phyloP scores from a whole-genome alignment of 2,329 filamentous ascomycete genomes.

The Xylariomycetidae sp. region DNA sequence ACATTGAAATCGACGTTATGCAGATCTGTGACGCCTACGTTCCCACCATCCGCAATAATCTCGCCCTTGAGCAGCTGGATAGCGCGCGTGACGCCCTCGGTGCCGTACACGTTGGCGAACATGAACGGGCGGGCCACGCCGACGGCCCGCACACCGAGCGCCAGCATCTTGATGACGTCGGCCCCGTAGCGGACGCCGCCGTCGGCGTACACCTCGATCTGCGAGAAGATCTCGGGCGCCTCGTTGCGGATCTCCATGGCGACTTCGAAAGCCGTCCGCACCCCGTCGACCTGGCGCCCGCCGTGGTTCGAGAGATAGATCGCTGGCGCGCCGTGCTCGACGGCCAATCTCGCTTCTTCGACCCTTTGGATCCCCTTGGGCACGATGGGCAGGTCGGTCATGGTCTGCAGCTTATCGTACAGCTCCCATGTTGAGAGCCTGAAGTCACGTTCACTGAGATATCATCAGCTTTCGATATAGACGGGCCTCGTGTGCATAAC shows the following conservation, averaged over 20 bases:
- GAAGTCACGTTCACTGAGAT: too few species aligned
- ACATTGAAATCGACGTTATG: slow-evolving; percentile 17
- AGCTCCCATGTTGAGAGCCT: too few species aligned
- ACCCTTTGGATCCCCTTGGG: slow-evolving; percentile 30
- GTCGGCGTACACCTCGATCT: slow-evolving; percentile 28
- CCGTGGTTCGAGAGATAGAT: slow-evolving; percentile 33
- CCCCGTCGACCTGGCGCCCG: slow-evolving; percentile 28
- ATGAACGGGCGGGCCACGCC: slow-evolving; percentile 41
- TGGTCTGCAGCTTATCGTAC: slow-evolving; percentile 15
- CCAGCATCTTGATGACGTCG: slow-evolving; percentile 29
- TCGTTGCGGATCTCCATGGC: slow-evolving; percentile 24
- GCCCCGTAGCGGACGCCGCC: slow-evolving; percentile 31
- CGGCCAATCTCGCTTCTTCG: slow-evolving; percentile 25
- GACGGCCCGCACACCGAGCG: slow-evolving; percentile 29
- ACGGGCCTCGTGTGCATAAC: too few species aligned
- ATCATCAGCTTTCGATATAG: too few species aligned
- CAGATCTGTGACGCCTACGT: slow-evolving; percentile 23
- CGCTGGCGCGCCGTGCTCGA: slow-evolving; percentile 22
- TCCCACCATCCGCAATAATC: slow-evolving; percentile 27
- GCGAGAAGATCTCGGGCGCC: slow-evolving; percentile 25
- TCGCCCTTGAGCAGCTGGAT: slow-evolving; percentile 41
- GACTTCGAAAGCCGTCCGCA: slow-evolving; percentile 25
- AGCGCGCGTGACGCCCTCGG: slow-evolving; percentile 36
- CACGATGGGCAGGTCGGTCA: slow-evolving; percentile 24
- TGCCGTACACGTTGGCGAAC: slow-evolving; percentile 44